Evolutionary conservation across 495 filamentous ascomycete species (phyloP), one percentile per base, ranked within the genome.

Genomic region (Mytilinidion resinicola): DNA sequence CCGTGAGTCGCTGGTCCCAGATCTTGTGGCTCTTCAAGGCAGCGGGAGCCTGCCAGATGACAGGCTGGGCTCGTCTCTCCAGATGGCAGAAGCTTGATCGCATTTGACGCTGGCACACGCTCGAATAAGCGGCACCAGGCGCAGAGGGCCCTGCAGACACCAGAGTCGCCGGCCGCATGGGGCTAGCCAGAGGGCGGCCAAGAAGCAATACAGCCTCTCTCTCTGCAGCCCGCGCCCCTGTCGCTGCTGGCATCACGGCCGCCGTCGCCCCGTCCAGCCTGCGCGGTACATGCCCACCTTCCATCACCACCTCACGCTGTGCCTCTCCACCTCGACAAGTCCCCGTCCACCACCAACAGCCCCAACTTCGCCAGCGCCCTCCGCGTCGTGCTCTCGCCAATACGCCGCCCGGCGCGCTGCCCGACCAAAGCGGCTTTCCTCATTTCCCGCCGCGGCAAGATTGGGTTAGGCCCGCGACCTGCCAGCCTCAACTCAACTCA

Each of bases 221-320:
- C 39, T 39, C 51, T 21, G 44, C 43, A 53, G 33, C 52, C 49
- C 36, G 5, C 20, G 21, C 57, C 62, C 61, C 61, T 63, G 61
- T 60, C 59, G 44, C 19, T 15, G 58, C 48, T 36, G 39, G 25
- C 55, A 35, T 21, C 54, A 55, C 41, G 50, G 54, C 15, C 42
- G 17, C 21, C 51, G 8, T 49, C 17, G 15, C 48, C 36, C 44
- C 56, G 36, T 35, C 21, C 53, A 38, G 48, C 46, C 46, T 48
- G 11, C 43, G 43, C 43, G 15, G 43, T 46, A 17, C 7, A 9
- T 21, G 11, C 14, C 17, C 37, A 8, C 14, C 44, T 21, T 49
- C 19, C 46, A 25, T 25, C 46, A 25, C 25, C 46, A 25, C 46
- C 19, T 25, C 21, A 21, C 46, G 46, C 46, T 30, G 33, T 9